Evolutionary conservation across 1,139 yeast species (phyloP).

Genomic region (Diutina rugosa): DNA sequence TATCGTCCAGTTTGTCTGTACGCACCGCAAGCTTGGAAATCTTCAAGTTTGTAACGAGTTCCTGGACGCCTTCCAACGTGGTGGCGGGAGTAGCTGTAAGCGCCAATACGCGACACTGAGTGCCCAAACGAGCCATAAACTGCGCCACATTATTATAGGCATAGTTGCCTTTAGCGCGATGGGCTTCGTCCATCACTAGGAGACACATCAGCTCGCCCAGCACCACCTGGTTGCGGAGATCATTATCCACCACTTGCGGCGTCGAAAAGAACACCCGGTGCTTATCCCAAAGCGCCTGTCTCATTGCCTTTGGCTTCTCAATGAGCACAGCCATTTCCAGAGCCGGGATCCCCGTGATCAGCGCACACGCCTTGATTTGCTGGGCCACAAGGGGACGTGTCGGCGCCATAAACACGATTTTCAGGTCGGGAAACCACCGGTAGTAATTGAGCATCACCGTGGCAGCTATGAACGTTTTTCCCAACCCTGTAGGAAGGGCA

Average conservation of each 20-base stretch:
- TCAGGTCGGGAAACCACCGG: conserved; percentile 70
- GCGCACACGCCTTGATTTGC: conserved; percentile 87
- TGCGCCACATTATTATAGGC: conserved; percentile 77
- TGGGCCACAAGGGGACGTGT: conserved; percentile 96
- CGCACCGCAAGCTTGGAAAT: conserved; percentile 76
- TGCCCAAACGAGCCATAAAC: conserved; percentile 45
- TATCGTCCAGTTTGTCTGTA: conserved; percentile 76
- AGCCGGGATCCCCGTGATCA: conserved; percentile 74
- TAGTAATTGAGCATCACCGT: conserved; percentile 85
- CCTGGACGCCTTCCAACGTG: conserved; percentile 79
- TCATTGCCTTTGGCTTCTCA: conserved; percentile 52
- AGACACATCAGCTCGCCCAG: conserved; percentile 67
- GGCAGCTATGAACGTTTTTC: conserved; percentile 92
- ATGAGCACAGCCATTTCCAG: conserved; percentile 68
- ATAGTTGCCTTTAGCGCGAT: conserved; percentile 80
- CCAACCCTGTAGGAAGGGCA: conserved; percentile 94
- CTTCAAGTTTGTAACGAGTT: conserved; percentile 55
- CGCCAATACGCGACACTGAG: conserved; percentile 60
- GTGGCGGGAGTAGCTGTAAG: conserved; percentile 95
- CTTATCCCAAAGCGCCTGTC: conserved; percentile 62
- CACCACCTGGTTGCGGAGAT: conserved; percentile 58
- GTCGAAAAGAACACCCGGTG: conserved; percentile 86
- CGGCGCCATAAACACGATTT: conserved; percentile 91
- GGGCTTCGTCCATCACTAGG: conserved; percentile 91
- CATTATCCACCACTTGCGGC: conserved; percentile 93